Evolutionary conservation across 2,329 filamentous ascomycete species (phyloP), one percentile per base, ranked within the genome.

Genomic region (Fusarium bactridioides): DNA sequence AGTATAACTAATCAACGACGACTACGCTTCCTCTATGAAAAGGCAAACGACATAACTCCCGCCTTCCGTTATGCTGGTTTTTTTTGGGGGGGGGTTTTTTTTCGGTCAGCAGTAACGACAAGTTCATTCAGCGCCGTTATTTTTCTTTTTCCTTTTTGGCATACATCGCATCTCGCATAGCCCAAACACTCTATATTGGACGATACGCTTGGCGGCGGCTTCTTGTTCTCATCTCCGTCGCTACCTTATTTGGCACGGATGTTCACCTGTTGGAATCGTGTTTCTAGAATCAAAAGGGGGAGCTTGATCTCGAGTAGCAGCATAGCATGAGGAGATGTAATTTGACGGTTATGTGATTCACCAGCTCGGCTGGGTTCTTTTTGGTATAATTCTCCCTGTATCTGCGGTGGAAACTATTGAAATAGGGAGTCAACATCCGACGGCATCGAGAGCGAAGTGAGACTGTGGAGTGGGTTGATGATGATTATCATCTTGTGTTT

Each of bases 1-100:
- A 61, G 37, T 13, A 73, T 47, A 74, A 74, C 66, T 72, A 74
- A 76, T 74, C 57, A 69, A 64, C 61, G 70, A 74, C 61, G 65
- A 63, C 43, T 67, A 61, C 51, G 53, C 59, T 56, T 66, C 41
- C 57, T 53, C 48, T 37, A 43, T 29, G 37, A 57, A 37, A 53
- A 38, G 43, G 38, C 45, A 44, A 45, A 56, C 45, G 53, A 70
- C 45, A 50, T 23, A 35, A 37, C 54, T 45, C 57, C 47, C 47
- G 51, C 35, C 43, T 68, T 64, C 35, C 31, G 27, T 45, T n/a
- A 12, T 67, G 23, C 25, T 35, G 50, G n/a, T n/a, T n/a, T n/a
- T n/a, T n/a, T n/a, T n/a, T n/a, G n/a, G n/a, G n/a, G n/a, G n/a
- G 31, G 43, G 19, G n/a, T 60, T 16, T 47, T 43, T 43, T 25